A percentile compares a stretch with the other conserved stretches of the same genome.
phyloP scores from a whole-genome alignment of 495 filamentous ascomycete genomes.

The Trichoderma virens region DNA sequence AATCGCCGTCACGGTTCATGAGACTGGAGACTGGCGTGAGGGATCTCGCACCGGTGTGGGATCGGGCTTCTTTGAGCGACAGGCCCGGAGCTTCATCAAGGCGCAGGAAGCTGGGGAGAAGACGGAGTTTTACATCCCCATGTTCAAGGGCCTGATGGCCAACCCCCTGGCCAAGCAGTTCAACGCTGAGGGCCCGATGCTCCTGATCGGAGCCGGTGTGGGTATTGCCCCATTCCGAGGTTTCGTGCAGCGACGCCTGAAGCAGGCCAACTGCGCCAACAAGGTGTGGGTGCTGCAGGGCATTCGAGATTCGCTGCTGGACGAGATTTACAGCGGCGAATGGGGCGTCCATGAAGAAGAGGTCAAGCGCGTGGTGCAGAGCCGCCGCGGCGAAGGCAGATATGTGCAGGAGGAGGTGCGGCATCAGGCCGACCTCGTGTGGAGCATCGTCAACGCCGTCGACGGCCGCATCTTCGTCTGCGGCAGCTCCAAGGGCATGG shows the following conservation, averaged over 20 bases:
- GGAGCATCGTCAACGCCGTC: constrained; percentile 89
- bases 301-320: constrained; percentile 82
- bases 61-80: constrained; percentile 78
- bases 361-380: constrained; percentile 90
- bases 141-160: constrained; percentile 98
- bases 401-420: constrained; percentile 86
- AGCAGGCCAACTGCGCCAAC: constrained; percentile 95
- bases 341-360: constrained; percentile 90
- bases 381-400: constrained; percentile 63
- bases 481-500: constrained; percentile 91
- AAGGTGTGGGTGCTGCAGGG: constrained; percentile 99
- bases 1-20: constrained; percentile 89
- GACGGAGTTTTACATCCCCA: constrained; percentile 66
- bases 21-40: constrained; percentile 69
- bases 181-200: constrained; percentile 87
- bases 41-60: constrained; percentile 63
- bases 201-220: constrained; percentile 92
- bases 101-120: constrained; percentile 51
- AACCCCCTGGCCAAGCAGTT: constrained; percentile 91
- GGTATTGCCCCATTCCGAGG: constrained; percentile 95
- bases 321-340: constrained; percentile 93
- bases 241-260: constrained; percentile 89
- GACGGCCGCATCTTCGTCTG: constrained; percentile 95
- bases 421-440: constrained; percentile 87
- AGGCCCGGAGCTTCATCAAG: constrained; percentile 61